Conservation (phyloP, 768 basidiomycete genomes). For the Psilocybe tampanensis region DNA sequence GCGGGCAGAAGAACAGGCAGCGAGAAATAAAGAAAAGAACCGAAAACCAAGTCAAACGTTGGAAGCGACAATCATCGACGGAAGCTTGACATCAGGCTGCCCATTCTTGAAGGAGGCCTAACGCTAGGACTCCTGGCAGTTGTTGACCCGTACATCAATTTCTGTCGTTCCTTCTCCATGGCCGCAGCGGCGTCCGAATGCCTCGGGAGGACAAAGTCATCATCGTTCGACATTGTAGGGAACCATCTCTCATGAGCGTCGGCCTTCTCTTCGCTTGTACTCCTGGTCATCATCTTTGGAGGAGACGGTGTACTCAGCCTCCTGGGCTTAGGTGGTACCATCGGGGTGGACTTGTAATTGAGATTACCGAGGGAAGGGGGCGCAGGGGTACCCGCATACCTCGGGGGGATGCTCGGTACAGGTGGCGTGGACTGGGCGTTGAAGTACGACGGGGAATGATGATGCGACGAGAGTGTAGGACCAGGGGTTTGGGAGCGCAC, state of each 20-base stretch:
- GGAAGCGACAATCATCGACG: not conserved
- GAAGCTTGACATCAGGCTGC: not conserved
- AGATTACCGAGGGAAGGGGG: constrained; percentile 17
- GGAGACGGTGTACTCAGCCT: constrained; percentile 27
- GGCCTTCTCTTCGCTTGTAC: constrained; percentile 69
- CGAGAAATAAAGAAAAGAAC: not conserved
- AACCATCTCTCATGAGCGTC: constrained; percentile 46
- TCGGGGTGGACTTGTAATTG: constrained; percentile 15
- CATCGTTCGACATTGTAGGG: not conserved
- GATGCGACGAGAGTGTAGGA: constrained; percentile 23
- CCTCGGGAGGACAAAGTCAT: constrained; percentile 1
- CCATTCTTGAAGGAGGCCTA: constrained; percentile 3
- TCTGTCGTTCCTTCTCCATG: not conserved
- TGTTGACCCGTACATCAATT: not conserved
- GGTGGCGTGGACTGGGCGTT: constrained; percentile 4
- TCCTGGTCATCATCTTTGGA: constrained; percentile 59
- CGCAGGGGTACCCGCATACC: constrained; percentile 27
- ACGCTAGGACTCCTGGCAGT: constrained; percentile 5
- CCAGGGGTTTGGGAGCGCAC: constrained; percentile 32
- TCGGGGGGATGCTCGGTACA: constrained; percentile 24
- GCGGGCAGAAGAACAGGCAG: constrained; percentile 22
- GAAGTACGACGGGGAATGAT: constrained; percentile 2
- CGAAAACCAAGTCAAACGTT: not conserved
- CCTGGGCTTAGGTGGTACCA: constrained; percentile 30
- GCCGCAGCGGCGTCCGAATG: not conserved